phyloP scores from a whole-genome alignment of 1,139 yeast genomes.

The Geotrichum candidum region DNA sequence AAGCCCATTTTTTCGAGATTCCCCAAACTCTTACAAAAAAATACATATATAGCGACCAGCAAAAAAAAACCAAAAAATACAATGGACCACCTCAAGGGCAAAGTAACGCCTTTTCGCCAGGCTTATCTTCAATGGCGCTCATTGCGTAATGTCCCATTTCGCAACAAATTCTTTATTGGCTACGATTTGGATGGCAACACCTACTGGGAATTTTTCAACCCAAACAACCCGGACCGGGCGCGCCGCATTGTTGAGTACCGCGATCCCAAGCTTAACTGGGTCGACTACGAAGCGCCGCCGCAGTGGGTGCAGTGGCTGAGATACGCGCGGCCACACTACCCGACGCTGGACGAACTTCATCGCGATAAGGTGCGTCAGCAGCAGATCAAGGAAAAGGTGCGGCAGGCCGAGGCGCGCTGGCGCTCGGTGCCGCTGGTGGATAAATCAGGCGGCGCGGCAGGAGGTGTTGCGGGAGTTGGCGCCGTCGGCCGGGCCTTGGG shows the following conservation, averaged over 20 bases:
- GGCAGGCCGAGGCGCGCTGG: constrained; percentile 60
- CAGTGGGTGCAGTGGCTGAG: constrained; percentile 84
- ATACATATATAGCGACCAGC: too few species aligned
- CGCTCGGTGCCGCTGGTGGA: constrained; percentile 34
- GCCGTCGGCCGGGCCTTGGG: not conserved
- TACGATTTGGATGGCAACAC: constrained; percentile 78
- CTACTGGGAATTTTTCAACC: constrained; percentile 70
- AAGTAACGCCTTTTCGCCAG: constrained; percentile 34
- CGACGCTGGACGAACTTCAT: constrained; percentile 56
- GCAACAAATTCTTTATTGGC: constrained; percentile 45
- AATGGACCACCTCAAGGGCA: constrained; percentile 40
- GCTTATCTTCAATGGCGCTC: constrained; percentile 55
- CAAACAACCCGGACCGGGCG: constrained; percentile 32
- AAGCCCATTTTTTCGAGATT: too few species aligned
- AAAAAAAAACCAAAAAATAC: not conserved
- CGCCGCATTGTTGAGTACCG: constrained; percentile 41
- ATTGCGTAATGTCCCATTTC: constrained; percentile 58
- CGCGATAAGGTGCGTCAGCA: constrained; percentile 54
- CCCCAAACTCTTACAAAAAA: too few species aligned
- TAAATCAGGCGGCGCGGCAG: constrained; percentile 15
- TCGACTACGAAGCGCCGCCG: constrained; percentile 45
- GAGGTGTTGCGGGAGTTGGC: not conserved
- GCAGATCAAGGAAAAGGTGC: constrained; percentile 50
- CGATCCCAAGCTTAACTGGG: constrained; percentile 31
- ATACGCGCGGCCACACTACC: constrained; percentile 53